phyloP scores from a whole-genome alignment of 192 early-diverging fungal genomes.

The Backusella luteola region DNA sequence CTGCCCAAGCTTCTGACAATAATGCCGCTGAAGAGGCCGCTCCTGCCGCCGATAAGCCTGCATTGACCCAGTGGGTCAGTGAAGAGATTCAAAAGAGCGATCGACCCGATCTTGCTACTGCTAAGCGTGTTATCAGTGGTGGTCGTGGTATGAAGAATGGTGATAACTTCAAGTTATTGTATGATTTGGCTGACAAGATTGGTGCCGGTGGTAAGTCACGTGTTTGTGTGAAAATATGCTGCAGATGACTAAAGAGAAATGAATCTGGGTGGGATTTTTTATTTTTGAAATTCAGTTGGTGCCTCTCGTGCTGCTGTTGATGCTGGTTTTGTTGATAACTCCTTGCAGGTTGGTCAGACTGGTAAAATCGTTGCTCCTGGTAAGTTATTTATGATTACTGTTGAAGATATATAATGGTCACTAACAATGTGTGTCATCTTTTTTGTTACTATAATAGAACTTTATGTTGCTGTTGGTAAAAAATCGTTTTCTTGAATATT shows the following conservation, averaged over 20 bases:
- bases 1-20: conserved; percentile 45
- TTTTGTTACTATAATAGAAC: conserved; percentile 39
- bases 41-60: conserved; percentile 56
- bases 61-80: conserved; percentile 75
- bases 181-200: conserved; percentile 91
- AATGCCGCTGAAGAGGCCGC: conserved; percentile 66
- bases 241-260: conserved; percentile 15
- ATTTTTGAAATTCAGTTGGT: conserved; percentile 64
- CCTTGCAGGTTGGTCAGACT: conserved; percentile 97
- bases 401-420: neutral
- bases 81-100: conserved; percentile 94
- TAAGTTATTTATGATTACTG: conserved; percentile 21
- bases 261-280: neutral
- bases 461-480: conserved; percentile 90
- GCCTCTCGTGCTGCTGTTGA: conserved; percentile 98
- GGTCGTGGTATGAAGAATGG: conserved; percentile 96
- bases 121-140: conserved; percentile 89
- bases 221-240: conserved; percentile 7
- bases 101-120: conserved; percentile 87
- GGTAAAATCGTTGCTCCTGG: conserved; percentile 97
- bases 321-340: conserved; percentile 95
- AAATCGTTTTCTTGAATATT: neutral
- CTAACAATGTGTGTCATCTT: neutral
- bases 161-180: conserved; percentile 91
- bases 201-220: conserved; percentile 77